Evolutionary conservation across 163 green algal species (phyloP).

Genomic region (Scenedesmus sp.): DNA sequence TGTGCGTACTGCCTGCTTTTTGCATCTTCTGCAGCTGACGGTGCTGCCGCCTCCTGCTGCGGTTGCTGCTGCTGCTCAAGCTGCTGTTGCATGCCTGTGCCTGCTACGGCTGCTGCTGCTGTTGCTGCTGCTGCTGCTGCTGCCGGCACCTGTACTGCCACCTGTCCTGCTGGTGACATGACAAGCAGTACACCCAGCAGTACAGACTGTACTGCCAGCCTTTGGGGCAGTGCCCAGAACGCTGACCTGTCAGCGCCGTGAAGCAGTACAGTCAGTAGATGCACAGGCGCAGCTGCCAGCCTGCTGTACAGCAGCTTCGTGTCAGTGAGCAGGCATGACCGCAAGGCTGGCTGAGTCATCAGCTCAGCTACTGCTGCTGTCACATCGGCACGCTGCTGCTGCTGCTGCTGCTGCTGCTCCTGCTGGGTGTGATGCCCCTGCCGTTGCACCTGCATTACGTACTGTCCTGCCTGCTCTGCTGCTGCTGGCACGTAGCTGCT

Average conservation of each 20-base stretch:
- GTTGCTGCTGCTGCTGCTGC: not conserved
- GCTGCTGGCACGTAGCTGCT: slow-evolving; percentile 12
- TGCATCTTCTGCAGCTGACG: not conserved
- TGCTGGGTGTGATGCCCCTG: not conserved
- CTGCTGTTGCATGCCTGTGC: too few species aligned
- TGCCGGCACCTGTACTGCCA: slow-evolving; percentile 9
- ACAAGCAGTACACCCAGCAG: slow-evolving; percentile 32
- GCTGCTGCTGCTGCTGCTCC: not conserved
- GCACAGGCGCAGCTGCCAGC: not conserved
- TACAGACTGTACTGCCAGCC: slow-evolving; percentile 36
- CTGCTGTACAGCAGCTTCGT: not conserved
- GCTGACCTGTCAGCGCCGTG: not conserved
- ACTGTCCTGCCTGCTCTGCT: not conserved
- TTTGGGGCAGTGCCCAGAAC: slow-evolving; percentile 42
- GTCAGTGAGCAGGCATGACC: slow-evolving; percentile 22
- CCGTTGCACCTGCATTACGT: not conserved
- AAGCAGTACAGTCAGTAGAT: not conserved
- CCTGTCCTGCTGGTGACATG: slow-evolving; percentile 22
- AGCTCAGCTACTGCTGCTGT: slow-evolving; percentile 4
- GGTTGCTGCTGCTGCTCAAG: not conserved
- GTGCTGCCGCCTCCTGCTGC: not conserved
- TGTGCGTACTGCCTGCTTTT: too few species aligned
- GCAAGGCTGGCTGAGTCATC: not conserved
- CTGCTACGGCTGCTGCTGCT: too few species aligned
- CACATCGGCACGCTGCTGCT: not conserved